Conservation (phyloP, 106 monocot genomes). For the Gastrodia elata region DNA sequence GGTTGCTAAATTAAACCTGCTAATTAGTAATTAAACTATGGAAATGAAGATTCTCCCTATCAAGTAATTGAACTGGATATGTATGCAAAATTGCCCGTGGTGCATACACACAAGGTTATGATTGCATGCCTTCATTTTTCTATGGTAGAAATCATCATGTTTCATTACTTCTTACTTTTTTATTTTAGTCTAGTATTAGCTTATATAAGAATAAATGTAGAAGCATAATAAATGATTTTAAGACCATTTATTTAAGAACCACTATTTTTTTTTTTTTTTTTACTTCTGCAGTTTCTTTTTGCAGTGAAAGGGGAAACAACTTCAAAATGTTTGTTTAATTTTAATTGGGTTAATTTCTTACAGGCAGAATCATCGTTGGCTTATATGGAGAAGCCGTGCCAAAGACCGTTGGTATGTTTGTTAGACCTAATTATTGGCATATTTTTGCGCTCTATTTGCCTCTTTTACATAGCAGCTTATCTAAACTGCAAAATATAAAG, state of each 20-base stretch:
- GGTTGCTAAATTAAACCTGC: neutral
- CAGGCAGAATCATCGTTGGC: slow-evolving; percentile 94
- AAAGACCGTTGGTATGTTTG: slow-evolving; percentile 77
- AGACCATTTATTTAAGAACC: too few species aligned
- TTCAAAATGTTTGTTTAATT: neutral
- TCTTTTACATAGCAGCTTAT: neutral
- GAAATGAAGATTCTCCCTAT: neutral
- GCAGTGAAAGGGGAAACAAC: neutral
- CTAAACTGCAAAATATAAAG: too few species aligned
- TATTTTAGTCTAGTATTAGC: neutral
- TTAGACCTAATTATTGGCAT: neutral
- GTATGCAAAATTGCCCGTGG: neutral
- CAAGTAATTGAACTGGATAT: neutral
- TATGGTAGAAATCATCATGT: neutral
- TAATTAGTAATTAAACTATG: neutral
- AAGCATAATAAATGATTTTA: neutral
- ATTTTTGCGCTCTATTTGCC: neutral
- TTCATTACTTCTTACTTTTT: neutral
- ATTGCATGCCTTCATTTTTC: neutral
- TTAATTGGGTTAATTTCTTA: slow-evolving; percentile 7
- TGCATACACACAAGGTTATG: neutral
- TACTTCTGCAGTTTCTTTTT: neutral
- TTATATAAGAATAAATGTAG: neutral
- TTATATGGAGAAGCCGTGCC: slow-evolving; percentile 85
- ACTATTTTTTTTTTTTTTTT: slow-evolving; percentile 5